Conservation (phyloP, 2,329 filamentous ascomycete genomes). For the Talaromyces sp. region DNA sequence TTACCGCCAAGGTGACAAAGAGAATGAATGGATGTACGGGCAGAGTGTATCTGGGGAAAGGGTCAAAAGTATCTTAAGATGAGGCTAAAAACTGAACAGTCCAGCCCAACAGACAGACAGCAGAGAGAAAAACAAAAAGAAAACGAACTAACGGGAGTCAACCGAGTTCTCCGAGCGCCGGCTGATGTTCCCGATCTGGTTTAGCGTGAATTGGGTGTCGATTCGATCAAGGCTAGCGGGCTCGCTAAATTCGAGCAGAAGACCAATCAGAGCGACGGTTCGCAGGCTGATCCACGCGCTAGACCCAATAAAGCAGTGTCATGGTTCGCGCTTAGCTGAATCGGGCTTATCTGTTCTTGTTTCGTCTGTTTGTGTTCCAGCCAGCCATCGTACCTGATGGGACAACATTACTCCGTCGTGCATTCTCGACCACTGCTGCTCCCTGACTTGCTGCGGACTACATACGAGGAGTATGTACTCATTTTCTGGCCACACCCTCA, state of each 20-base stretch:
- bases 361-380: constrained; percentile 7
- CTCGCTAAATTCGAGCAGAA: not conserved
- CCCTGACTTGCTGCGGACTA: too few relatives aligned
- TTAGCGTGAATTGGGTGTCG: not conserved
- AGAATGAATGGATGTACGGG: not conserved
- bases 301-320: not conserved
- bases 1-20: not conserved
- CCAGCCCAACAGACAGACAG: not conserved
- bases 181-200: not conserved
- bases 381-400: constrained; percentile 12
- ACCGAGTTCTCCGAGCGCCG: constrained; percentile 4
- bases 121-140: too few relatives aligned
- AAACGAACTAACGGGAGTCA: not conserved
- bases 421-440: not conserved
- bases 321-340: not conserved
- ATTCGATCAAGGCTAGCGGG: not conserved
- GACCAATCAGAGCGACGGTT: not conserved
- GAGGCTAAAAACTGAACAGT: not conserved
- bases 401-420: constrained; percentile 12
- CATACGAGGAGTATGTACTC: too few relatives aligned
- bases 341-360: constrained; percentile 3
- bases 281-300: not conserved
- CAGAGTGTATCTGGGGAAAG: not conserved
- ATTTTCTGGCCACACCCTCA: constrained; percentile 7
- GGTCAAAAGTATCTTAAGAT: too few relatives aligned